Evolutionary conservation across 2,329 filamentous ascomycete genomes (phyloP), one percentile per base, ranked within the genome.

Genomic region (Orbilia blumenaviensis): DNA sequence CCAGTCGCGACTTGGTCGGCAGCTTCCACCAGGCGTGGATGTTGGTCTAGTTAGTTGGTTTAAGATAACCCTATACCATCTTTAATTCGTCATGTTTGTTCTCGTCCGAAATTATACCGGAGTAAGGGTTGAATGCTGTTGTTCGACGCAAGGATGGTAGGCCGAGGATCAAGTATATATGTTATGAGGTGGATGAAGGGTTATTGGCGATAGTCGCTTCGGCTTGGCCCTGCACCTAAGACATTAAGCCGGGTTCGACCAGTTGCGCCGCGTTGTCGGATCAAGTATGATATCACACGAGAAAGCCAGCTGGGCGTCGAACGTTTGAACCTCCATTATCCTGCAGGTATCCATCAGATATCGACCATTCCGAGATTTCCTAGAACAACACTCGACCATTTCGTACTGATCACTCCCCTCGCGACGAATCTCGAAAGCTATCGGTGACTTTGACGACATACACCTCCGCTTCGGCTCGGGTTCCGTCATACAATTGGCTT

Each of bases 201-300:
- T 62, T 48, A 58, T 61, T 61, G 54, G 32, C 34, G 41, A 52
- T 25, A 36, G 36, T 54, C 62, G 36, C 34, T 29, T 61, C 29
- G 38, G 34, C 62, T 66, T 66, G 62, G 62, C 62, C 41, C 62
- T 54, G 62, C 54, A 48, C 34, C 54, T 58, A 41, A 42, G 66
- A 36, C 54, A 18, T 68, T 44, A n/a, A 60, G 38, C 32, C 21
- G 56, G 25, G 44, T 14, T 16, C n/a, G 34, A 60, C 42, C 29
- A 34, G 23, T 32, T 14, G 38, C 50, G 64, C 34, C 52, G 66
- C 46, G 66, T 71, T 71, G 66, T 56, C 5, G 56, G 34, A 21
- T 27, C 44, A 32, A 18, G 63, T 60, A 71, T 71, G 66, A 71
- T 71, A 71, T 71, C 66, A 71, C 66, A 46, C 66, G 56, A 44